Conservation (phyloP, 352 stramenopile genomes). For the Pythium aphanidermatum region DNA sequence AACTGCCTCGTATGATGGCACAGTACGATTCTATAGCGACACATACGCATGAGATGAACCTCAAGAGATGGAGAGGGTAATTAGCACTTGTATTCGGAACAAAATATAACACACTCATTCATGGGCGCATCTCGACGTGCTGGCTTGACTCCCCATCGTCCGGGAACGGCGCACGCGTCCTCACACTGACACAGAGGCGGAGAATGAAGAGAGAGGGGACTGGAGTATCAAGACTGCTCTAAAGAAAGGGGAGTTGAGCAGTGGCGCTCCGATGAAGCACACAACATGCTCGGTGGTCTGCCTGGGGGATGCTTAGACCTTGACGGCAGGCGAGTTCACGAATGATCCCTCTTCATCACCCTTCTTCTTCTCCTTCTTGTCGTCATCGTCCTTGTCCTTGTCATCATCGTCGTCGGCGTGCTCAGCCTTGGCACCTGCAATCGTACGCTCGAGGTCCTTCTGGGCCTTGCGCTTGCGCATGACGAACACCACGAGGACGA, state of each 20-base stretch:
- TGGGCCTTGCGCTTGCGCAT: constrained; percentile 76
- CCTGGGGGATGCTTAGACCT: constrained; percentile 22
- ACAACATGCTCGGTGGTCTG: no score
- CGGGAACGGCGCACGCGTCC: no score
- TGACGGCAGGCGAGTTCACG: constrained; percentile 77
- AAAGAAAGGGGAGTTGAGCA: background rate
- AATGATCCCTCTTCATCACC: constrained; percentile 72
- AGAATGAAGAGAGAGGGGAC: constrained; percentile 6
- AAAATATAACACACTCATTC: constrained; percentile 34
- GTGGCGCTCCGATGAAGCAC: no score
- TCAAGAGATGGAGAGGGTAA: background rate
- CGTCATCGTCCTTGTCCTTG: constrained; percentile 62
- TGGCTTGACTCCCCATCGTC: constrained; percentile 3
- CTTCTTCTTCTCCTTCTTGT: constrained; percentile 57
- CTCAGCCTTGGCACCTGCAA: constrained; percentile 76
- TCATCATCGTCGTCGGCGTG: constrained; percentile 50
- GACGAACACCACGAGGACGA: constrained; percentile 62
- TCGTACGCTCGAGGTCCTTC: constrained; percentile 74
- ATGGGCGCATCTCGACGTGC: constrained; percentile 20
- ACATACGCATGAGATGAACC: background rate
- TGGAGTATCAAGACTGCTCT: constrained; percentile 9
- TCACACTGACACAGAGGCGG: constrained; percentile 4
- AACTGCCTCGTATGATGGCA: constrained; percentile 66
- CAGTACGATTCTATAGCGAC: constrained; percentile 41
- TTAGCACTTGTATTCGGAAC: constrained; percentile 30